Base-by-base conservation (phyloP, 768 basidiomycete species). In the Pulveroboletus frians region DNA sequence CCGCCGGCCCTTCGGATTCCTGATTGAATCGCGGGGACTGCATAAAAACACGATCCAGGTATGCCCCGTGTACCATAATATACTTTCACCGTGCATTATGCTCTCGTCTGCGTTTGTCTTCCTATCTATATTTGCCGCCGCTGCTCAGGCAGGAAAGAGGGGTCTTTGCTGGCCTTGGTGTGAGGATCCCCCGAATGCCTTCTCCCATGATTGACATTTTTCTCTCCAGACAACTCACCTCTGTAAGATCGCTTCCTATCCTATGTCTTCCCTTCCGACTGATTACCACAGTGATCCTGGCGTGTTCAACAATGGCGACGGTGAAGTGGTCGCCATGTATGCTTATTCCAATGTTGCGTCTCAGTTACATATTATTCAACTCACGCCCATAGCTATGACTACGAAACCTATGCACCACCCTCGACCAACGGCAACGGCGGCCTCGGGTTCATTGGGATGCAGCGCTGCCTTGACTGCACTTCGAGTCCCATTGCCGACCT, bases 381-480 rank as follows among this genome's bases (percentile, higher is more conserved):
- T 1, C 34, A 39, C 26, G 3, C 21, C 38, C 9, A 9, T 35
- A 72, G 70, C 39, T 72, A 73, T 44, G 70, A 71, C 50, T 71
- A 62, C 32, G 70, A 72, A 47, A 72, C 71, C 14, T 66, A 61
- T 35, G 31, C 51, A 9, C 70, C 70, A 5, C 56, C 63, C 5
- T 71, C 70, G 29, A 62, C 61, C 11, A 69, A 69, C 37, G 71
- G 70, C 1, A 56, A 54, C 5, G 70, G 70, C 2, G 70, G 71
- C 8, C 66, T 71, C 10, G 61, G 58, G 5, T 71, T 73, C 54
- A 69, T 71, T 5, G 70, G 70, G 10, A 73, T 64, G 70, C 71
- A 71, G 46, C 69, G 65, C 9, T 72, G 69, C 47, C 42, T 58
- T 5, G 69, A 72, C 38, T 71, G 70, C n/a, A 47, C 18, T 47